Percentiles rank a stretch among this genome's conserved stretches.
phyloP scores from a whole-genome alignment of 1,284 basidiomycete species.

The Ganoderma sinense region DNA sequence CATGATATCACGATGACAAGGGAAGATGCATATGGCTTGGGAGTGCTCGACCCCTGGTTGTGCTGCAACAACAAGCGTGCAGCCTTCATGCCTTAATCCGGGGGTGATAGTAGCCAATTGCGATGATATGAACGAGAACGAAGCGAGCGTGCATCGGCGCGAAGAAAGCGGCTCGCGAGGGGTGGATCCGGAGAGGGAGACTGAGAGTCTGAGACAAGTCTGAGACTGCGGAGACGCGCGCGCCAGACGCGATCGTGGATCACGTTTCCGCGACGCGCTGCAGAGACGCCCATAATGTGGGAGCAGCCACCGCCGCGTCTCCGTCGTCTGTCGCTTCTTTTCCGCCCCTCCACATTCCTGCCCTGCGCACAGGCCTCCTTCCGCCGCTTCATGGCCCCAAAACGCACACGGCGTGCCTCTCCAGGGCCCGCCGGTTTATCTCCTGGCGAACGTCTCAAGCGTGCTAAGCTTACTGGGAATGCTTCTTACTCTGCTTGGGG shows the following conservation, averaged over 20 bases:
- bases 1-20: neutral
- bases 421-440: constrained; percentile 57
- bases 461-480: constrained; percentile 54
- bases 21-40: no score
- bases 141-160: no score
- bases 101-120: no score
- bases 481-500: constrained; percentile 67
- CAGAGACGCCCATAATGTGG: constrained; percentile 18
- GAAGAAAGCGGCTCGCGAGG: no score
- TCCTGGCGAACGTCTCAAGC: constrained; percentile 68
- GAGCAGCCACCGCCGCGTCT: constrained; percentile 28
- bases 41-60: no score
- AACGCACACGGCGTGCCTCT: constrained; percentile 65
- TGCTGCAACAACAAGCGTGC: no score
- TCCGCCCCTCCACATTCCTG: constrained; percentile 9
- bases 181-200: no score
- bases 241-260: constrained; percentile 7
- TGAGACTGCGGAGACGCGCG: neutral
- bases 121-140: no score
- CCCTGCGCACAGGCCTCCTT: neutral
- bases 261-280: constrained; percentile 32
- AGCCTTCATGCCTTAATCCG: no score
- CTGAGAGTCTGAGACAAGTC: no score
- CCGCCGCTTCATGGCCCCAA: constrained; percentile 58
- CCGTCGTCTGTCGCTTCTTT: constrained; percentile 6